Conservation (phyloP, 176 grass and related monocot genomes). For the Tillandsia leiboldiana region DNA sequence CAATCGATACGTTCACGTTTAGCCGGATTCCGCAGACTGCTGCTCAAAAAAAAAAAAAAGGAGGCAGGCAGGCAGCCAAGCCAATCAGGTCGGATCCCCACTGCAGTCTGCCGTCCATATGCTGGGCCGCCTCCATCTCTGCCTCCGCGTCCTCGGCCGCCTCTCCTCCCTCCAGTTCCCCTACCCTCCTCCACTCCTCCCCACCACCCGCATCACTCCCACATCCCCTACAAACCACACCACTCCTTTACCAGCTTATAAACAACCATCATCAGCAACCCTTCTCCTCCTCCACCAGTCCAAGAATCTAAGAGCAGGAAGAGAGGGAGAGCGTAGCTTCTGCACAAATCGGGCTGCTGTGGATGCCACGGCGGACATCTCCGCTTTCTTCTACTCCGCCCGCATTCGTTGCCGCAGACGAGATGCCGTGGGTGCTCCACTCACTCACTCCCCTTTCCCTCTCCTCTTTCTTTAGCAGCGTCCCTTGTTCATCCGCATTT, state of each 20-base stretch:
- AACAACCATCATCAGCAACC: not conserved
- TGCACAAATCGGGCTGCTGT: constrained; percentile 13
- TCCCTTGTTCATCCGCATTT: not conserved
- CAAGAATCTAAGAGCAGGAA: not conserved
- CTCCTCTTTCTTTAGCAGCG: not conserved
- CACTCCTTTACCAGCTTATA: not conserved
- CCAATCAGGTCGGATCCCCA: no score
- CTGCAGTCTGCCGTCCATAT: not conserved
- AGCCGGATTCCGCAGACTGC: no score
- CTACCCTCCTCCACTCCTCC: not conserved
- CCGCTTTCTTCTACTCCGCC: constrained; percentile 47
- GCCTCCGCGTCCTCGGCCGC: not conserved
- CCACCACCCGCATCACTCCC: not conserved
- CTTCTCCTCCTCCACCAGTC: not conserved
- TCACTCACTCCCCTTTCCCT: not conserved
- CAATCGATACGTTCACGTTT: no score
- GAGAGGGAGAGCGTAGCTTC: constrained; percentile 2
- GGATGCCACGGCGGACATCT: constrained; percentile 1
- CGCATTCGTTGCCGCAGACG: constrained; percentile 51
- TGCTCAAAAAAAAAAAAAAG: no score
- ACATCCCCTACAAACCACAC: not conserved
- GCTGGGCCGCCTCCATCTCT: not conserved
- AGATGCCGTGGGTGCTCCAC: constrained; percentile 45
- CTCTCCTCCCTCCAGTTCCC: not conserved
- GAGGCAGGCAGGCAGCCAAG: no score